Evolutionary conservation across 768 basidiomycete genomes (phyloP).

Genomic region (Crucibulum laeve): DNA sequence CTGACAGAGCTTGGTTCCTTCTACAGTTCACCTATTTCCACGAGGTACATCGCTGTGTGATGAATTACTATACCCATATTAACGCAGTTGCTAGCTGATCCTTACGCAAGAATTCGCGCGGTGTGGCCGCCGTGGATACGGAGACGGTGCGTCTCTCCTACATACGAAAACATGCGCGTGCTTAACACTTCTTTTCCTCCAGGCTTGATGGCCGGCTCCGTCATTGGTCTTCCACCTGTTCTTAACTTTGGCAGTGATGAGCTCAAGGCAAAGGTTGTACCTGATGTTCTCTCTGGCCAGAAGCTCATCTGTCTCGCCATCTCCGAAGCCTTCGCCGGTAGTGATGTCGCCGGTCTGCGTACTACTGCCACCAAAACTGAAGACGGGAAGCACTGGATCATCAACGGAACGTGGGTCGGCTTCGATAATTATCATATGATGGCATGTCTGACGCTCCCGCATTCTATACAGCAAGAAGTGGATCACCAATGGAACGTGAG

Average conservation of each 20-base stretch:
- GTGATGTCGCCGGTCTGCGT: conserved; percentile 72
- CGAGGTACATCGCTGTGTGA: conserved; percentile 33
- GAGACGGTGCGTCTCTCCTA: conserved; percentile 48
- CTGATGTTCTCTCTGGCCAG: conserved; percentile 65
- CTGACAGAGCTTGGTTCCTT: not conserved
- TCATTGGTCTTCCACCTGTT: conserved; percentile 83
- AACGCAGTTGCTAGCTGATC: conserved; percentile 45
- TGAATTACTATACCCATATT: not conserved
- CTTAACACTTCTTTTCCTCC: not conserved
- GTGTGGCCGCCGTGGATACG: conserved; percentile 72
- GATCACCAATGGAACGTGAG: conserved; percentile 73
- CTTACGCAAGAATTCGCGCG: conserved; percentile 75
- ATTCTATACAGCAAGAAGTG: conserved; percentile 61
- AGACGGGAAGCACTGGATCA: conserved; percentile 78
- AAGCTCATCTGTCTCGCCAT: conserved; percentile 85
- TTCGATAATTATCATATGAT: conserved; percentile 5
- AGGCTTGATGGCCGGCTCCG: conserved; percentile 65
- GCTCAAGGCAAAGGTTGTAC: conserved; percentile 49
- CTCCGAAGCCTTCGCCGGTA: conserved; percentile 84
- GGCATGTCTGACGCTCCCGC: conserved; percentile 1
- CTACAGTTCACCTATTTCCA: conserved; percentile 87
- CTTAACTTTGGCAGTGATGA: conserved; percentile 74
- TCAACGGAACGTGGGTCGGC: conserved; percentile 53
- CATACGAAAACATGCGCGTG: not conserved
- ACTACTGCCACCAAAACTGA: conserved; percentile 73